phyloP scores from a whole-genome alignment of 1,284 basidiomycete genomes.

The Sporisorium reilianum region DNA sequence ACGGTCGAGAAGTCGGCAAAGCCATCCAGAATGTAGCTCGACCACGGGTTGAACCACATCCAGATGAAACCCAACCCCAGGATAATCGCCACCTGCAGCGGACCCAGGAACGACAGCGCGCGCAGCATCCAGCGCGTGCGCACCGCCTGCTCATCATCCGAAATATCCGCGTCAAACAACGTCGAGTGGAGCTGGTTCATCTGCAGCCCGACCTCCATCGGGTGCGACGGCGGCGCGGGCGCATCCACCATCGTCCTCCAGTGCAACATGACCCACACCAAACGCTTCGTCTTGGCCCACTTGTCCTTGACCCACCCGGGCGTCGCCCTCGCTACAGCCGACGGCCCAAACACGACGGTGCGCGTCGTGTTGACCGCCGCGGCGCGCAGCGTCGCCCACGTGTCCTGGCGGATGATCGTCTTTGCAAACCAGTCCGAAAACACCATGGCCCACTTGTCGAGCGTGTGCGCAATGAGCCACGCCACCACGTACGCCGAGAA shows the following conservation, averaged over 20 bases:
- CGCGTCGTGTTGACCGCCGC: conserved; percentile 24
- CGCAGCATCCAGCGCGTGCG: conserved; percentile 67
- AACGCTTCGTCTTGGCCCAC: conserved; percentile 39
- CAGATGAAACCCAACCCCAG: conserved; percentile 69
- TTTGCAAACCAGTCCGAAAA: conserved; percentile 34
- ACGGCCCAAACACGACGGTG: conserved; percentile 27
- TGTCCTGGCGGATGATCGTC: conserved; percentile 40
- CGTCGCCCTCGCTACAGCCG: conserved; percentile 31
- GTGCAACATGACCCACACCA: conserved; percentile 67
- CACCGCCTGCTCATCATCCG: conserved; percentile 68
- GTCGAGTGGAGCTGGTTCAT: conserved; percentile 70
- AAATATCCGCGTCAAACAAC: conserved; percentile 69
- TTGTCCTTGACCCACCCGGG: conserved; percentile 31
- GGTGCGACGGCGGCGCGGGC: conserved; percentile 67
- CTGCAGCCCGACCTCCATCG: conserved; percentile 70
- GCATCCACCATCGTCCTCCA: conserved; percentile 63
- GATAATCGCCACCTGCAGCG: conserved; percentile 68
- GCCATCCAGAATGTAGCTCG: conserved; percentile 67
- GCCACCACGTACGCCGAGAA: conserved; percentile 69
- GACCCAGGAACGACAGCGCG: conserved; percentile 66
- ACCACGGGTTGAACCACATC: conserved; percentile 69
- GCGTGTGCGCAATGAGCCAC: conserved; percentile 55
- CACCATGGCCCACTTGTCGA: conserved; percentile 41
- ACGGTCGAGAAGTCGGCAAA: conserved; percentile 69
- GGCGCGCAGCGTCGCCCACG: conserved; percentile 14